Base-by-base conservation (phyloP, 1,284 basidiomycete species). In the Coniophora puteana region DNA sequence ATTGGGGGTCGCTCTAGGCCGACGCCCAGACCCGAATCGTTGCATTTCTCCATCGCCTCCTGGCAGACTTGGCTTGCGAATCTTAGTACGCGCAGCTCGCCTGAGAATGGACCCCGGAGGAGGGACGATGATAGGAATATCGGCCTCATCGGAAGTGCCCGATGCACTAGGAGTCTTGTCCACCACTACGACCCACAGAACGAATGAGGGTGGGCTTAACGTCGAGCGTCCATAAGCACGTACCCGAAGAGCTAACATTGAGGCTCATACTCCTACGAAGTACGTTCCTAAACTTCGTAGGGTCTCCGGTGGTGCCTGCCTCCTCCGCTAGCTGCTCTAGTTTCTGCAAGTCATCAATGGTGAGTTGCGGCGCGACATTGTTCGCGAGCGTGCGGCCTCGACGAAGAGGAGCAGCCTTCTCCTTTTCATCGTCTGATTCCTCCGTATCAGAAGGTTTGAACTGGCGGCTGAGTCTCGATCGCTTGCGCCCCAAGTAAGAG, bases 271-370 rank as follows among this genome's bases (percentile, higher is more conserved):
- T 95, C 49, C 94, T 77, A 51, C 92, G 74, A 47, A 99, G 68
- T 39, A 93, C 77, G 40, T 74, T 88, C 52, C 92, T 77, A 52
- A 97, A 77, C 59, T 80, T 83, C 33, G 83, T 78, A 16, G 93
- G 89, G 66, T 96, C 92, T 53, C 92, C 84, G 51, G 78, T 88
- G 53, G 76, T 73, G 14, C 82, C 83, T 2, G 89, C 88, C 63
- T 92, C 86, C 65, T 96, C 91, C 32, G 93, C 93, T 16, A 98
- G 69, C 59, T 89, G 79, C 63, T 99, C 95, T 46, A 99, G 71
- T 62, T 83, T 85, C 65, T 98, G 94, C 23, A 98, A 70, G 63
- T 98, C 95, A 52, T 73, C 82, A 61, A 98, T 89, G 13, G 93
- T 95, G 40, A 97, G 69, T 62, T 91, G 79, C 55, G 87, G 78